A percentile compares a stretch with the other conserved stretches of the same genome.
These are phyloP conservation scores for Penstemon eatonii DNA, from an alignment of 257 asterid genomes.

Conservation along the genomic window DNA sequence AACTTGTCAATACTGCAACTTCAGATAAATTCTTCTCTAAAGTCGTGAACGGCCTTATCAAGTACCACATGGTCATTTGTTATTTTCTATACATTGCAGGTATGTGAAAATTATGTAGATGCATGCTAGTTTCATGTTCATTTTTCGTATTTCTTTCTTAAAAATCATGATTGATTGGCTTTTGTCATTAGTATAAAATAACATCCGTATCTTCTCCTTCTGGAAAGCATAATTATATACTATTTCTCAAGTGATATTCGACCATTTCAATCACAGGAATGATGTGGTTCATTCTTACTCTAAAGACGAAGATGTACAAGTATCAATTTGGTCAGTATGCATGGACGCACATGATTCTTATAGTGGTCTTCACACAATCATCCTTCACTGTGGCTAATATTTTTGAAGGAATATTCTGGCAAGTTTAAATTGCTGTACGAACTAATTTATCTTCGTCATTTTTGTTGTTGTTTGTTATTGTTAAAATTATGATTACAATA, in stretches of 20 bases:
- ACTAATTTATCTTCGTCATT: background rate
- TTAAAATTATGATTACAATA: background rate
- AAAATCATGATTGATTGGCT: background rate
- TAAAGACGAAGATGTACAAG: constrained; percentile 67
- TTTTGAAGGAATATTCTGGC: constrained; percentile 77
- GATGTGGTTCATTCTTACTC: constrained; percentile 66
- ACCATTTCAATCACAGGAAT: constrained; percentile 37
- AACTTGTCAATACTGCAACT: constrained; percentile 52
- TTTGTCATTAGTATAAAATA: background rate
- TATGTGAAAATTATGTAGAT: constrained; percentile 25
- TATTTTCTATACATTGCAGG: constrained; percentile 68
- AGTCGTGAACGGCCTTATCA: constrained; percentile 50
- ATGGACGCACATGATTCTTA: constrained; percentile 78
- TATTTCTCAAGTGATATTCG: background rate
- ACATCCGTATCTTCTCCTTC: background rate
- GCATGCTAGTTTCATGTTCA: constrained; percentile 2
- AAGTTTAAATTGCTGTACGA: constrained; percentile 8
- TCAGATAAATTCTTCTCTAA: constrained; percentile 51
- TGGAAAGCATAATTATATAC: background rate
- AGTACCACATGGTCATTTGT: constrained; percentile 72
- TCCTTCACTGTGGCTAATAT: constrained; percentile 70
- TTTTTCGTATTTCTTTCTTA: background rate
- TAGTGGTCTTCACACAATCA: constrained; percentile 67
- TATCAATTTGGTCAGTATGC: constrained; percentile 73
- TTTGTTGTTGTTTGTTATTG: background rate